These are phyloP conservation scores for Tuber microsphaerosporum DNA, from an alignment of 495 filamentous ascomycete species.

Conservation along the genomic window DNA sequence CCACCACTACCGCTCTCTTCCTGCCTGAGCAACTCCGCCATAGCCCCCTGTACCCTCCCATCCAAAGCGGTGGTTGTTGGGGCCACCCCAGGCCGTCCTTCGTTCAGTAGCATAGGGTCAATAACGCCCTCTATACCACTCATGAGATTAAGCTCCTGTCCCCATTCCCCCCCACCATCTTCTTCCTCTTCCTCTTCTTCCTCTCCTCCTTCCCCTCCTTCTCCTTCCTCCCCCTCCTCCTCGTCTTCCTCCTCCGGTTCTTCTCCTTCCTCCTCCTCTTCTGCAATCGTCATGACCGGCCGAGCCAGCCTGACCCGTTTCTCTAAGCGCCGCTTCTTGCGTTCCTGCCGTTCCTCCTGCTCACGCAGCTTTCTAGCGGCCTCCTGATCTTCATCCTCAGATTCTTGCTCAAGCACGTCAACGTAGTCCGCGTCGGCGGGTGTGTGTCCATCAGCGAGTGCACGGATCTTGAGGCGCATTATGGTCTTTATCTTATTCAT, in stretches of 20 bases:
- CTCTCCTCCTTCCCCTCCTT: conserved; percentile 24
- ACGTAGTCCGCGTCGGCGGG: conserved; percentile 44
- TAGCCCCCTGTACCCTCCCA: conserved; percentile 34
- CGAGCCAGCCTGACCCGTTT: conserved; percentile 8
- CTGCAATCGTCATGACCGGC: conserved; percentile 41
- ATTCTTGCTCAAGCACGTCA: conserved; percentile 45
- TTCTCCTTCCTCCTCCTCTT: conserved; percentile 44
- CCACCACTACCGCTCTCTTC: conserved; percentile 12
- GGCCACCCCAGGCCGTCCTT: conserved; percentile 10
- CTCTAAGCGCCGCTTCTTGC: conserved; percentile 6
- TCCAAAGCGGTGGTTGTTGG: conserved; percentile 16
- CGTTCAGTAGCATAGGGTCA: conserved; percentile 6
- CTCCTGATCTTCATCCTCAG: conserved; percentile 37
- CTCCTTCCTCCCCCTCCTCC: conserved; percentile 13
- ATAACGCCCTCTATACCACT: neutral
- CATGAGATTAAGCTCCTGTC: conserved; percentile 5
- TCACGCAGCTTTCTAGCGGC: conserved; percentile 24
- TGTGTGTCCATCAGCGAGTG: conserved; percentile 45
- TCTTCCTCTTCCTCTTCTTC: conserved; percentile 16
- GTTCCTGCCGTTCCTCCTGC: conserved; percentile 31
- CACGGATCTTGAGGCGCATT: conserved; percentile 71
- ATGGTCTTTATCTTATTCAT: conserved; percentile 72
- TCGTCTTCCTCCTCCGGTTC: conserved; percentile 25
- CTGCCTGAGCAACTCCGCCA: conserved; percentile 35
- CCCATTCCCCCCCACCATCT: conserved; percentile 16